Percentiles rank a stretch among this genome's conserved stretches.
phyloP scores from a whole-genome alignment of 2,329 filamentous ascomycete species.

The Leptographium flavum region DNA sequence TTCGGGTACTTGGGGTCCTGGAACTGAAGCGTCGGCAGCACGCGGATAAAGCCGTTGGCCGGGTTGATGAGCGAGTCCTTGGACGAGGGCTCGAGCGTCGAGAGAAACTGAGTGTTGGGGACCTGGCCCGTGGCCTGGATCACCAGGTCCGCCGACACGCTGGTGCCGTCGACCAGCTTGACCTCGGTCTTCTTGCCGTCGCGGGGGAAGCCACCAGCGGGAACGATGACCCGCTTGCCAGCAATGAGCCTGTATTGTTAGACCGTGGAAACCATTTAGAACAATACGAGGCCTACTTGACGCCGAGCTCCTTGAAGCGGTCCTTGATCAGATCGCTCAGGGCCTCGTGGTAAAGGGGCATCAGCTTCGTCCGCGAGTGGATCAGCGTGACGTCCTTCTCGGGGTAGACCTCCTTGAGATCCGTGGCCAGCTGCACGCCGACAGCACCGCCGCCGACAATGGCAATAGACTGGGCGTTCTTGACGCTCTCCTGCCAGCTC shows the following conservation, averaged over 20 bases:
- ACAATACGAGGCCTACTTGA: background rate
- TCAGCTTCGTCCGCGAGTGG: slow-evolving; percentile 35
- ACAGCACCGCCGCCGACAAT: slow-evolving; percentile 46
- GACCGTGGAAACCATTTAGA: background rate
- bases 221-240: background rate
- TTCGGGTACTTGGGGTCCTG: slow-evolving; percentile 17
- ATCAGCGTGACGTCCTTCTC: slow-evolving; percentile 42
- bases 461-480: slow-evolving; percentile 25
- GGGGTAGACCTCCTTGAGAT: slow-evolving; percentile 28
- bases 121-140: slow-evolving; percentile 7
- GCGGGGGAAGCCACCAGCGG: background rate
- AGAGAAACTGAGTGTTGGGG: slow-evolving; percentile 6
- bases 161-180: slow-evolving; percentile 5
- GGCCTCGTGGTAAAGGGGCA: slow-evolving; percentile 15
- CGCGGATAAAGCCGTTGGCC: slow-evolving; percentile 5
- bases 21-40: slow-evolving; percentile 7
- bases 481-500: slow-evolving; percentile 28
- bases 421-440: slow-evolving; percentile 9
- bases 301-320: slow-evolving; percentile 6
- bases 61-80: slow-evolving; percentile 2
- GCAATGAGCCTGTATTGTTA: background rate
- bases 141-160: slow-evolving; percentile 3
- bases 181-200: slow-evolving; percentile 4
- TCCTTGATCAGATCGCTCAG: slow-evolving; percentile 6
- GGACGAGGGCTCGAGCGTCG: slow-evolving; percentile 1